Evolutionary conservation across 192 early-diverging fungal species (phyloP), one percentile per base, ranked within the genome.

Genomic region (Coemansia sp.): DNA sequence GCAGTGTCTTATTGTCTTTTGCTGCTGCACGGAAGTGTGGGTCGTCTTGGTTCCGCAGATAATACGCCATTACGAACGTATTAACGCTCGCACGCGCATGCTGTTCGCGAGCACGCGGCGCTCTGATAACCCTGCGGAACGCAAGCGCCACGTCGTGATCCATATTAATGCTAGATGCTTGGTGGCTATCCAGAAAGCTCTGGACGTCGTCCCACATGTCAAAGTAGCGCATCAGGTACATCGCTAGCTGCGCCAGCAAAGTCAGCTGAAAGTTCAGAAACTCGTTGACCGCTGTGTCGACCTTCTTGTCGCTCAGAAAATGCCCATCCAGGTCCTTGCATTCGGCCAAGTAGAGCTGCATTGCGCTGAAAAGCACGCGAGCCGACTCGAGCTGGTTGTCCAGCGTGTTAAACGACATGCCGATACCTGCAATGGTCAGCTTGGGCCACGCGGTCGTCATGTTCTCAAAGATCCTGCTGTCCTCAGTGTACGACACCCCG

Each of bases 1-100:
- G 13, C 55, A 57, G 30, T 30, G 33, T 57, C 18, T 31, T 7
- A 18, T 57, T 57, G 55, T 57, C 55, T 7, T 34, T 15, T n/a
- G 31, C 31, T 13, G 74, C 74, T 4, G 74, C 74, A 18, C 23
- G 9, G 42, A 65, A 70, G 39, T 75, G 74, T 26, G 64, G 55
- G 53, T 75, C 74, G n/a, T 49, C 26, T 2, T 55, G 58, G 25
- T 8, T 51, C 23, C 48, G 25, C 51, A 59, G 7, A 35, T 75
- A 63, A 23, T 75, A 70, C 3, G 64, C 55, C 31, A 33, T 52
- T 2, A 75, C 68, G 45, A 75, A 58, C 25, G 68, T 45, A 30
- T 66, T 63, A 21, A 75, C 64, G 21, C 58, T 51, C 21, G 37
- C 34, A 3, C 74, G 63, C 23, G 64, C 60, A 28, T 39, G 56